Evolutionary conservation across 140 eudicot species (phyloP).

Genomic region (Bidens hawaiensis): DNA sequence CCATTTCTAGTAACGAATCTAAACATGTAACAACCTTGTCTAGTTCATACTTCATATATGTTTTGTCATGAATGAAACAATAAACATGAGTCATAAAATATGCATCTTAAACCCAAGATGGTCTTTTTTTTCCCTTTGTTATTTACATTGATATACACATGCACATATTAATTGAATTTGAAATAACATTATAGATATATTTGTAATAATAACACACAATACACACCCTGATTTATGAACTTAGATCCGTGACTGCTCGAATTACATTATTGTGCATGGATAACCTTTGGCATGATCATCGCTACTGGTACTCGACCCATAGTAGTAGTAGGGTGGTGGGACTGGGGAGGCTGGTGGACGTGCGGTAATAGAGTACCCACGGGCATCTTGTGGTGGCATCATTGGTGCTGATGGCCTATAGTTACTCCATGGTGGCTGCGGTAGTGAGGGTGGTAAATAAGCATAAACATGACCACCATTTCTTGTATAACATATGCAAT

Average conservation of each 20-base stretch:
- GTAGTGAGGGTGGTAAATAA: not conserved
- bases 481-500: not conserved
- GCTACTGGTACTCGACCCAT: not conserved
- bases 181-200: no score
- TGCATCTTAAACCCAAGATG: no score
- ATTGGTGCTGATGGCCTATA: constrained; percentile 12
- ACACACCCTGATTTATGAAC: not conserved
- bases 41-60: no score
- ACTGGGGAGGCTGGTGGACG: not conserved
- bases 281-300: constrained; percentile 8
- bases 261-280: constrained; percentile 2
- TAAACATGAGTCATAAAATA: no score
- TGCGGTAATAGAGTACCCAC: not conserved
- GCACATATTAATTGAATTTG: no score
- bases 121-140: no score
- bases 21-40: no score
- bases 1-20: no score
- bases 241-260: no score
- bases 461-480: not conserved
- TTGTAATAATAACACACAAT: no score
- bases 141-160: no score
- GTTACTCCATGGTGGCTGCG: not conserved
- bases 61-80: no score
- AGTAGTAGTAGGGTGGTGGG: constrained; percentile 9
- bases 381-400: constrained; percentile 1